Conservation (phyloP, 2,329 filamentous ascomycete genomes). For the Ophiostoma sp. region DNA sequence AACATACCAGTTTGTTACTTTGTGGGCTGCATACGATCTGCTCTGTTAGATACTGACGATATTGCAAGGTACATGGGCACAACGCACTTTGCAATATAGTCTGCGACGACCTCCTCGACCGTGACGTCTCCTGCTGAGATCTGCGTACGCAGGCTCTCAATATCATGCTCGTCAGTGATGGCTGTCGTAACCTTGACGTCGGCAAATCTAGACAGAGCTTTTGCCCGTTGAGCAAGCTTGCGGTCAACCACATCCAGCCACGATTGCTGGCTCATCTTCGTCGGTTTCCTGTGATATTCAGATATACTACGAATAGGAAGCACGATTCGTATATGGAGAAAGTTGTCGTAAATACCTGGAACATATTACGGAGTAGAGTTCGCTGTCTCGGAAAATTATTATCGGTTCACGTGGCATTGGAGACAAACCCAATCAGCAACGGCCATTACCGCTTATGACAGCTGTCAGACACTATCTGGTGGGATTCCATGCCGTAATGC, state of each 20-base stretch:
- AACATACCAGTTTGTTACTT: slow-evolving; percentile 2
- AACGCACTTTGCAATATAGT: slow-evolving; percentile 5
- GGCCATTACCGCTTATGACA: background rate
- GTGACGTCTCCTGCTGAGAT: background rate
- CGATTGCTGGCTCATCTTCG: background rate
- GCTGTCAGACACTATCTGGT: background rate
- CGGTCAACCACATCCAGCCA: background rate
- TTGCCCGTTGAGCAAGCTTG: background rate
- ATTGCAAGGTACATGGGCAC: background rate
- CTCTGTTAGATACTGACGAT: background rate
- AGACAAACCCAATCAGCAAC: too few species aligned
- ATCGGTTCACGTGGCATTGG: too few species aligned
- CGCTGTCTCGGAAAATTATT: too few species aligned
- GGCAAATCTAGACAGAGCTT: background rate
- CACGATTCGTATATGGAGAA: too few species aligned
- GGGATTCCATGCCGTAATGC: background rate
- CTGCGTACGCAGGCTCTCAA: background rate
- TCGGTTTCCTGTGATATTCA: too few species aligned
- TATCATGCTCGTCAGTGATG: background rate
- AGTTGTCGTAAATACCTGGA: too few species aligned
- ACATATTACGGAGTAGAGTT: too few species aligned
- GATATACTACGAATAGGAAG: too few species aligned
- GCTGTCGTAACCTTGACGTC: background rate
- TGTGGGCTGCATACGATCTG: background rate
- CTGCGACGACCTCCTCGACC: background rate